Conservation (phyloP, 306 rosid genomes). For the Medicago truncatula region MtrunA17r5.0-ANR NC_053045.1:43491001-43491500, state of each 20-base stretch:
- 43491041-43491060: too few species aligned
- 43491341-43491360: neutral
- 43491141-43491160: neutral
- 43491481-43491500: neutral
- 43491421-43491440: neutral
- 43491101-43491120: neutral
- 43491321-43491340: neutral
- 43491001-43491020: too few species aligned
- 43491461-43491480: neutral
- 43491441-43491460: neutral
- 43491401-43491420: neutral
- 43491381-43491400: neutral
- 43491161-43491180: constrained; percentile 5
- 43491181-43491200: neutral
- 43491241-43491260: neutral
- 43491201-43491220: neutral
- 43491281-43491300: constrained; percentile 38
- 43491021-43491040: too few species aligned
- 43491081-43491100: too few species aligned
- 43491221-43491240: constrained; percentile 12
- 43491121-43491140: neutral
- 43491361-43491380: neutral
- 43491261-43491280: neutral
- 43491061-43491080: too few species aligned
- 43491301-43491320: neutral